Evolutionary conservation across 2,329 filamentous ascomycete species (phyloP), one percentile per base, ranked within the genome.

Genomic region (Thielaviopsis punctulata): DNA sequence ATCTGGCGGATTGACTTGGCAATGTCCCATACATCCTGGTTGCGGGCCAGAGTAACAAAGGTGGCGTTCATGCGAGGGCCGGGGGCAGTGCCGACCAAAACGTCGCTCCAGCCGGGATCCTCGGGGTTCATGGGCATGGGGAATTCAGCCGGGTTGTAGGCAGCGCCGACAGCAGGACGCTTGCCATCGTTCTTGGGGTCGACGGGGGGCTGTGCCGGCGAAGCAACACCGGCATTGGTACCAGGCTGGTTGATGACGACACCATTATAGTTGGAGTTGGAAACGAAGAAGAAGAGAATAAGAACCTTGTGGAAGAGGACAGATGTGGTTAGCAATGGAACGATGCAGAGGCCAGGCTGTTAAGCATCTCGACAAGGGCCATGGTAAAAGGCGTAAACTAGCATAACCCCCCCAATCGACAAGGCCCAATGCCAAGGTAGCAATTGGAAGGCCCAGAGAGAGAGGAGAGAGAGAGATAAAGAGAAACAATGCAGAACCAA

Each of bases 11-110:
- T 98, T 12, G 89, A 95, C 62, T 87, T 80, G 56, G 88, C 86
- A 63, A 98, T 95, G 49, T 98, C 92, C 92, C 92, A 98, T 24
- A 96, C 71, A 63, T 98, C 92, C 52, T 73, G 76, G 70, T 98
- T 98, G 62, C 92, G 83, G 51, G 92, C 92, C 56, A 98, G 77
- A 21, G 89, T 95, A 51, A 98, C 88, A 63, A 98, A 98, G 10
- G 92, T 98, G 49, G 93, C 92, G 68, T 98, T 98, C 75, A 94
- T 86, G 62, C 86, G 84, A 56, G 80, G 78, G 49, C 83, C 83
- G 10, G 77, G 70, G 13, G 76, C 75, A 27, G 73, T 73, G 56
- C 68, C 65, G 44, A 68, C 57, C 39, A 78, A 65, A n/a, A 58
- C 41, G 51, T 75, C 68, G 56, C 73, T 64, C 73, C 72, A 79